Base-by-base conservation (phyloP, 768 basidiomycete genomes). In the Russula lepida region DNA sequence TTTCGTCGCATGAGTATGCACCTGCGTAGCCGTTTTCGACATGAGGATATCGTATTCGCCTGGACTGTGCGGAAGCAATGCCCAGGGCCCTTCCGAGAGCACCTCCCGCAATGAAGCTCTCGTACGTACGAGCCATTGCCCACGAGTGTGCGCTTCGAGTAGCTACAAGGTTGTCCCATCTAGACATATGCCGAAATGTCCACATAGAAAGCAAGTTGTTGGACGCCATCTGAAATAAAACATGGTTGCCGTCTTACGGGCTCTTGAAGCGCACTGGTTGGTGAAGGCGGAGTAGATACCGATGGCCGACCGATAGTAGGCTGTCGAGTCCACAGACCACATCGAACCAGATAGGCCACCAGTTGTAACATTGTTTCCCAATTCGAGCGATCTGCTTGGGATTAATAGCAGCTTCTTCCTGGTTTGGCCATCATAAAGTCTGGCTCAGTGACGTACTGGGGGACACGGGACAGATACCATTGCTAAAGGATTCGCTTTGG, bases 51-150 rank as follows among this genome's bases (percentile, higher is more conserved):
- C 94, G 68, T 84, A 90, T 17, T 77, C 75, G 49, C 68, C 71
- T n/a, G 71, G n/a, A n/a, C n/a, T 66, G 12, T 69, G 64, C 4
- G 76, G 74, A 19, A 75, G 68, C 13, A 77, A 72, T 6, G 84
- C 86, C 58, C 81, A 82, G 3, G 86, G 84, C 8, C 89, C 88
- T 63, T 85, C 79, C 23, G 74, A 73, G 33, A 94, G 72, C 6
- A 83, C 87, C 6, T 84, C n/a, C 79, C 15, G 76, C 70, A 27
- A 95, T 81, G 70, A 94, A 94, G 4, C 92, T 92, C 4, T 79
- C n/a, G n/a, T n/a, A n/a, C 75, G 59, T 89, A 86, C 47, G 88
- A 85, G 12, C 94, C 93, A 68, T 95, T 92, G 6, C 91, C 94
- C 30, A 94, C 79, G 43, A 92, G 77, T 7, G 78, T 70, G 72